Percentiles rank a stretch among this genome's conserved stretches.
Evolutionary conservation across 78 protist species (phyloP).

Genomic region (Creolimax fragrantissima): DNA sequence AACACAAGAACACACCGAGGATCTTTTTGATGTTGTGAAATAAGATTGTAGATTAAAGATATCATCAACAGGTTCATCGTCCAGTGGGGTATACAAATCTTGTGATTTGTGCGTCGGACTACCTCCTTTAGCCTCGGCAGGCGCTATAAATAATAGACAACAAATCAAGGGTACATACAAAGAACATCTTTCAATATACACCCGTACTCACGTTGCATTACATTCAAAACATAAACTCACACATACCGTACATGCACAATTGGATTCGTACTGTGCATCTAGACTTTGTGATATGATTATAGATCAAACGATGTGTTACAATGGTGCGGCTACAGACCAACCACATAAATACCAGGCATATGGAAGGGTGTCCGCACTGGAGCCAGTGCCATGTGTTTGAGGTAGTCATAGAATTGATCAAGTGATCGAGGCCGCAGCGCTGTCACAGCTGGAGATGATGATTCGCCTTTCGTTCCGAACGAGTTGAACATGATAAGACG

Average conservation of each 20-base stretch:
- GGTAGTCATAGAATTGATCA: background rate
- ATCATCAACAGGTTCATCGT: constrained; percentile 3
- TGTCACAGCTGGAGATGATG: background rate
- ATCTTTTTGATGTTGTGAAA: background rate
- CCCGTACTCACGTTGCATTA: too few species aligned
- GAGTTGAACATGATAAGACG: background rate
- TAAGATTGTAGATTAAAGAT: background rate
- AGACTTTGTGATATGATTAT: too few species aligned
- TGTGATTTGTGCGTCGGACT: background rate
- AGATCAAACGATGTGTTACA: too few species aligned
- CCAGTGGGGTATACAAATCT: background rate
- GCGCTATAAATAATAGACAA: background rate
- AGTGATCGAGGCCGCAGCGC: background rate
- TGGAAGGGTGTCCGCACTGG: background rate
- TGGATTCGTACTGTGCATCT: too few species aligned
- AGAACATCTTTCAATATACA: background rate
- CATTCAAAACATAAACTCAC: background rate
- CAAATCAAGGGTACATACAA: background rate
- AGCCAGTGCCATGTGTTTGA: background rate
- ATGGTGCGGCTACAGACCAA: too few species aligned
- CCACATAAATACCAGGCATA: background rate
- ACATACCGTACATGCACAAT: too few species aligned
- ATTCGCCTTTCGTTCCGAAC: background rate
- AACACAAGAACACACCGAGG: background rate
- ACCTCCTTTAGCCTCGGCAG: background rate